Base-by-base conservation (phyloP, 108 stramenopile species). In the Conticribra weissflogii region DNA sequence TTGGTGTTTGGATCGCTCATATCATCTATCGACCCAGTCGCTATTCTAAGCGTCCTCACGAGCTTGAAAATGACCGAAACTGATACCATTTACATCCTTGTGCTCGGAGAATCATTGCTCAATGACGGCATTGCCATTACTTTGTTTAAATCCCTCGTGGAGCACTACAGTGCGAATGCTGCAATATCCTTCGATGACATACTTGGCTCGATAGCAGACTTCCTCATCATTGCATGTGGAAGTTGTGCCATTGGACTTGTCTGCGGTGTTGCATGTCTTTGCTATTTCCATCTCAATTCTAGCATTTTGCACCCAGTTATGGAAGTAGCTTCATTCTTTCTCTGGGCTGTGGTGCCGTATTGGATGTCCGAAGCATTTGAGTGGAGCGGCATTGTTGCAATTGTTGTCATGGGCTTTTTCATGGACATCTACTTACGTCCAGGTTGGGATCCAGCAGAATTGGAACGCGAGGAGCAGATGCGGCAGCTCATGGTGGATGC, bases 271-370 rank as follows among this genome's bases (percentile, higher is more conserved):
- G 59, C 69, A n/a, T 80, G 79, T 29, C 81, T 90, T 0, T 67
- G 88, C 44, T 91, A 96, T 61, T 97, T 93, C 66, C 94, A 92
- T 83, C 56, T 84, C 16, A 81, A 94, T 54, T 74, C 85, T 36
- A 86, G 84, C 33, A 83, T 80, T 59, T 75, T 86, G 59, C 81
- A 85, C 46, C 88, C 93, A 8, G 74, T 86, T 17, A 86, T 96
- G 59, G 96, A 97, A 67, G 85, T 95, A 16, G 81, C 88, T 30
- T 81, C 91, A 54, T 95, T 96, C 76, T 86, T 94, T 41, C 83
- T 88, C 33, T 89, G 92, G 91, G 93, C 96, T 7, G 86, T 94
- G 2, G 51, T 97, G 3, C 91, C 97, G 0, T 97, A 95, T 68
- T 92, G 93, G 73, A 69, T 97, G n/a, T 91, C 92, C 54, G 91